Percentiles rank a stretch among this genome's conserved stretches.
Conservation (phyloP, 73 alveolate genomes). For the Stentor coeruleus region DNA sequence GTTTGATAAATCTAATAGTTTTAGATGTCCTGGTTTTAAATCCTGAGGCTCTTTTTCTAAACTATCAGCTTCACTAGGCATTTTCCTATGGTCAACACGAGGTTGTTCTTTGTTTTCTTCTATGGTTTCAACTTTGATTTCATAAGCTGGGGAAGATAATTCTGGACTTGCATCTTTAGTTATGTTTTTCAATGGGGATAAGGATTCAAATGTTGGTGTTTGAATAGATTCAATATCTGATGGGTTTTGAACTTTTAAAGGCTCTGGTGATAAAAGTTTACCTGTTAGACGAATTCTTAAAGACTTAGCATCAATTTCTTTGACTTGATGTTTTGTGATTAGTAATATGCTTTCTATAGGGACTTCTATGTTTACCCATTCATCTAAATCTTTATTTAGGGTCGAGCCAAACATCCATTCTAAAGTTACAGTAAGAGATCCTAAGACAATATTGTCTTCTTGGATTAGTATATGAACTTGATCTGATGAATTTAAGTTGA, state of each 20-base stretch:
- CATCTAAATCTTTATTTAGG: neutral
- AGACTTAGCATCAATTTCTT: neutral
- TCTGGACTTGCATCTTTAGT: neutral
- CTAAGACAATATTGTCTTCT: slow-evolving; percentile 5
- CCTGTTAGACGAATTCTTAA: neutral
- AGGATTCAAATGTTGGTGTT: neutral
- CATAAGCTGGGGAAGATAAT: neutral
- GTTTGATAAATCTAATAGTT: neutral
- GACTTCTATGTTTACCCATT: slow-evolving; percentile 7
- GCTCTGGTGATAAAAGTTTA: neutral
- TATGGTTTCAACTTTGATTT: neutral
- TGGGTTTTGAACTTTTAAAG: too few species aligned
- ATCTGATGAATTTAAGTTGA: neutral
- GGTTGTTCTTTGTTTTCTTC: neutral
- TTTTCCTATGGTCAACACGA: neutral
- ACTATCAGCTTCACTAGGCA: slow-evolving; percentile 1
- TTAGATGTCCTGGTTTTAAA: neutral
- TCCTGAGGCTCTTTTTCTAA: neutral
- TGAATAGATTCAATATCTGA: too few species aligned
- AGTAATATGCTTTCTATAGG: neutral
- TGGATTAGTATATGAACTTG: neutral
- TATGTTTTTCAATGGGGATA: too few species aligned
- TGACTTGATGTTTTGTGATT: neutral
- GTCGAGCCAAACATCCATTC: neutral
- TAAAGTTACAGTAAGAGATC: neutral